phyloP scores from a whole-genome alignment of 768 basidiomycete genomes.

The Phanerochaete sordida region DNA sequence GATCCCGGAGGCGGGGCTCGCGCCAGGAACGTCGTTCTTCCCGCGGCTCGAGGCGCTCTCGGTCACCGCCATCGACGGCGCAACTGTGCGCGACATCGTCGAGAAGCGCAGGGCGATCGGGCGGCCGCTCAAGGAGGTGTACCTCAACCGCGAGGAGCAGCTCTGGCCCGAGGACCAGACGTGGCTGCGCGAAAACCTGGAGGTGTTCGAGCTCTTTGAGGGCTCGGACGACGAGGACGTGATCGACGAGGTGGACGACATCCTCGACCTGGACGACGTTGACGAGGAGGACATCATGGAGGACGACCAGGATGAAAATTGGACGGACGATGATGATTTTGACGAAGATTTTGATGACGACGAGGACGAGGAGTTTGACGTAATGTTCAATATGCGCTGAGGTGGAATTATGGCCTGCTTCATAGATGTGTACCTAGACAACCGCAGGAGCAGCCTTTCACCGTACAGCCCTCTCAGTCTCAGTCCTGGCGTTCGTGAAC shows the following conservation, averaged over 20 bases:
- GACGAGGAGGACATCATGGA: constrained; percentile 14
- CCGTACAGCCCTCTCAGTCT: too few relatives aligned
- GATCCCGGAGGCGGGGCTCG: neutral
- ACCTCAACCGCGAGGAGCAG: constrained; percentile 42
- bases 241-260: constrained; percentile 16
- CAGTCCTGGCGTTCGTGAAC: too few relatives aligned
- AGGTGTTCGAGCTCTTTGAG: constrained; percentile 54
- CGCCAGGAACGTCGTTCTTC: neutral
- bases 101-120: constrained; percentile 37
- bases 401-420: too few relatives aligned
- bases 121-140: constrained; percentile 41
- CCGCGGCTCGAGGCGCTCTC: constrained; percentile 50
- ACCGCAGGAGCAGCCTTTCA: too few relatives aligned
- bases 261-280: constrained; percentile 22
- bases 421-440: too few relatives aligned
- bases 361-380: neutral
- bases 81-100: constrained; percentile 42
- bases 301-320: constrained; percentile 19
- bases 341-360: neutral
- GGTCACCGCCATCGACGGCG: constrained; percentile 41
- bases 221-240: constrained; percentile 42
- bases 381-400: neutral
- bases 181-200: constrained; percentile 51
- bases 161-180: constrained; percentile 38
- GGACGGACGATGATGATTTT: constrained; percentile 13